These are phyloP conservation scores for Mycotypha africana DNA, from an alignment of 371 early-diverging fungal species.

Conservation along the genomic window DNA sequence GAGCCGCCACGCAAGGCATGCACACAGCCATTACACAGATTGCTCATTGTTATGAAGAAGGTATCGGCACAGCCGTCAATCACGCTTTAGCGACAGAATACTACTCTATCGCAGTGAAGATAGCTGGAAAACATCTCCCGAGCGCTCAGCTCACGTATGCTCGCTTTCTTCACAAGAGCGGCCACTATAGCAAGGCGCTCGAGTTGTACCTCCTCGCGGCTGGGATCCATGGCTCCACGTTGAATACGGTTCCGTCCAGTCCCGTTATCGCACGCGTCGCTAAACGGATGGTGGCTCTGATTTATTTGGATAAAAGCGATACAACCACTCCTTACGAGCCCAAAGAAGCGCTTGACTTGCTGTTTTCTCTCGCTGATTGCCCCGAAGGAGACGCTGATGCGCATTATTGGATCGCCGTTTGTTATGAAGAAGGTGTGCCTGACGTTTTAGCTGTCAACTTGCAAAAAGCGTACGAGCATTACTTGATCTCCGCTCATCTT, in stretches of 20 bases:
- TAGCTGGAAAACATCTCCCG: conserved; percentile 30
- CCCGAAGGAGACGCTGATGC: conserved; percentile 15
- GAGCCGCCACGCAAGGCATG: conserved; percentile 56
- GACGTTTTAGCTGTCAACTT: conserved; percentile 18
- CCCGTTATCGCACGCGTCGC: conserved; percentile 13
- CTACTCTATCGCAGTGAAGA: conserved; percentile 58
- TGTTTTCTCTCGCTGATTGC: conserved; percentile 13
- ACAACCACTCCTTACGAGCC: conserved; percentile 17
- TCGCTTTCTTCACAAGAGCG: conserved; percentile 26
- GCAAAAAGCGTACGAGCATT: conserved; percentile 25
- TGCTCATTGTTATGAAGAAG: conserved; percentile 67
- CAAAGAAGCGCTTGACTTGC: conserved; percentile 23
- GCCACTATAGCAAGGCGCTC: conserved; percentile 23
- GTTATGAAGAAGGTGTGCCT: conserved; percentile 38
- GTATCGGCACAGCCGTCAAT: conserved; percentile 58
- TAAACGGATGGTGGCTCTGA: conserved; percentile 32
- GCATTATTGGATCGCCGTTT: conserved; percentile 40
- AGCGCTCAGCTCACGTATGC: conserved; percentile 42
- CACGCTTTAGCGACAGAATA: conserved; percentile 46
- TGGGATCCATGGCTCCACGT: conserved; percentile 14
- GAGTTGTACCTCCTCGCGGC: conserved; percentile 44
- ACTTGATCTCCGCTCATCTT: conserved; percentile 23
- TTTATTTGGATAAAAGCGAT: conserved; percentile 33
- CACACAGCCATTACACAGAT: conserved; percentile 63
- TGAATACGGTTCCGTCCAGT: conserved; percentile 38